Conservation (phyloP, 306 rosid species). For the Coriaria nepalensis region DNA sequence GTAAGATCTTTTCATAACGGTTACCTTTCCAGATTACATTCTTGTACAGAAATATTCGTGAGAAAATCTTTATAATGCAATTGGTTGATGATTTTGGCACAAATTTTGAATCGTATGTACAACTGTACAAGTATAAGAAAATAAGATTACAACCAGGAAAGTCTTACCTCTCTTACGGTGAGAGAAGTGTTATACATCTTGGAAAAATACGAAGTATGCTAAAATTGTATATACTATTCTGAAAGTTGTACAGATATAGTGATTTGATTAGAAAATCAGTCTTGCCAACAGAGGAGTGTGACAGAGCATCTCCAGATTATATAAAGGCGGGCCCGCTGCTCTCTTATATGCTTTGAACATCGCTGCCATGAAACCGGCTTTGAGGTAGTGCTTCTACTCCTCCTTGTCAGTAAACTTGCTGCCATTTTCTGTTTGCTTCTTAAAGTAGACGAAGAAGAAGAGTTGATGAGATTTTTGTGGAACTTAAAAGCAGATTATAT, state of each 20-base stretch:
- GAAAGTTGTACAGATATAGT: no score
- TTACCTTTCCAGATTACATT: not conserved
- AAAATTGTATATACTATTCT: no score
- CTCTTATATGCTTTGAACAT: slow-evolving; percentile 65
- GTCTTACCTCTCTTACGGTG: no score
- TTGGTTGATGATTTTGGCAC: no score
- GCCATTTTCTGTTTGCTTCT: not conserved
- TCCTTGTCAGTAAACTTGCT: slow-evolving; percentile 27
- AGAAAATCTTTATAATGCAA: no score
- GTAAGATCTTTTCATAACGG: no score
- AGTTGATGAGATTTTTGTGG: not conserved
- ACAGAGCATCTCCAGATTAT: slow-evolving; percentile 94
- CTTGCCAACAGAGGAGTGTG: slow-evolving; percentile 71
- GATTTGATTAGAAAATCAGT: slow-evolving; percentile 12
- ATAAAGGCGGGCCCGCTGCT: slow-evolving; percentile 77
- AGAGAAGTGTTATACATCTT: no score
- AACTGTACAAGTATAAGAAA: no score
- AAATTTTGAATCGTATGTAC: no score
- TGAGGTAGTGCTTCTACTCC: slow-evolving; percentile 17
- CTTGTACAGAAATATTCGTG: not conserved
- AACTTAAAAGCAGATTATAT: slow-evolving; percentile 4
- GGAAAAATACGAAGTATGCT: no score
- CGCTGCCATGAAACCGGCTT: slow-evolving; percentile 46
- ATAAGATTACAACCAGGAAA: no score
- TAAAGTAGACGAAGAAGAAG: not conserved